Evolutionary conservation across 306 rosid genomes (phyloP).

Genomic region (Prunus padus): DNA sequence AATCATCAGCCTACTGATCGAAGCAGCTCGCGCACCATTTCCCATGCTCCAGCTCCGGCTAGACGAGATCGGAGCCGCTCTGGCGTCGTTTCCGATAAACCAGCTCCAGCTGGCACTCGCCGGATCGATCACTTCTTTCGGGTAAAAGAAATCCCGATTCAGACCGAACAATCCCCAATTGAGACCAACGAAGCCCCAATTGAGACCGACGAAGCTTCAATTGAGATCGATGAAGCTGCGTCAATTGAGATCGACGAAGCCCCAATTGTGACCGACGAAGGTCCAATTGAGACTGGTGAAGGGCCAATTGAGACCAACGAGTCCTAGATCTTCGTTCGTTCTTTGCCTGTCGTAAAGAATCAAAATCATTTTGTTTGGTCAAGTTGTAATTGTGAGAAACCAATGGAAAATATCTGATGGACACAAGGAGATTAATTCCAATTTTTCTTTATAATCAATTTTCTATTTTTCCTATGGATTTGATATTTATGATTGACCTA

Average conservation of each 20-base stretch:
- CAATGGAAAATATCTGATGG: not conserved
- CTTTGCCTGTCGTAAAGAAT: not conserved
- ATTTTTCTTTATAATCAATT: not conserved
- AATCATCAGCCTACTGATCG: constrained; percentile 31
- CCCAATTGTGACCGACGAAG: not conserved
- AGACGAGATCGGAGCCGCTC: constrained; percentile 31
- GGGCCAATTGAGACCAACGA: constrained; percentile 19
- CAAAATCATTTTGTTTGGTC: not conserved
- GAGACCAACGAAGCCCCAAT: not conserved
- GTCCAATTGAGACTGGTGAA: not conserved
- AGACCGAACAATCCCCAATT: constrained; percentile 1
- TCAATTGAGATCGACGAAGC: not conserved
- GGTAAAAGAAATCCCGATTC: constrained; percentile 24
- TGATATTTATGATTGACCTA: not conserved
- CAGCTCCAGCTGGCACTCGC: constrained; percentile 40
- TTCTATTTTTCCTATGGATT: not conserved
- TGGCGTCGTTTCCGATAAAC: constrained; percentile 37
- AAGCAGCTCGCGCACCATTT: constrained; percentile 26
- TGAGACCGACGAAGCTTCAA: not conserved
- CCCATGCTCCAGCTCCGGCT: constrained; percentile 32
- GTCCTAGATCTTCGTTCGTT: constrained; percentile 27
- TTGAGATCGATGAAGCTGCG: not conserved
- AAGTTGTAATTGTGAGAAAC: not conserved
- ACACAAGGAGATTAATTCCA: not conserved
- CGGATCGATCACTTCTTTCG: constrained; percentile 74